Evolutionary conservation across 108 stramenopile genomes (phyloP), one percentile per base, ranked within the genome.

Genomic region (Mediolabrus comicus): DNA sequence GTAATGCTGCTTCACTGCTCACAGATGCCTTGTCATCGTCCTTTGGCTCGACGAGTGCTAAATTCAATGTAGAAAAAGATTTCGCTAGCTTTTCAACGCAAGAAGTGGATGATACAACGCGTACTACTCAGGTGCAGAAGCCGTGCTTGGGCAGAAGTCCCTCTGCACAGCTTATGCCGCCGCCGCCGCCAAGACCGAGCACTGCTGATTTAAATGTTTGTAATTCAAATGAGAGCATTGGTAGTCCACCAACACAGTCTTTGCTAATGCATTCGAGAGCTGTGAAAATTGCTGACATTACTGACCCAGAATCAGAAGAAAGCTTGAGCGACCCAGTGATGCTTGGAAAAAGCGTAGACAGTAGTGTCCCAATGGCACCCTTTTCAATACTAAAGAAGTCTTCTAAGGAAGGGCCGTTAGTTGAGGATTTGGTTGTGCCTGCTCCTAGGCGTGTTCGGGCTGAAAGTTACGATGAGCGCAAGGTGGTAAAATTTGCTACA

Each of bases 131-230:
- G n/a, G 46, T 24, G 1, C 46, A 22, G 22, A 49, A 49, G 9
- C 46, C 46, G 22, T 9, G 46, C 46, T 49, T 63, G 24, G 38
- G n/a, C 7, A 61, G 59, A 49, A 60, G 32, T 16, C 32, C 51
- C 3, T 70, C 69, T 14, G 59, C 59, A 25, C 26, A 34, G 16
- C 69, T 70, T 0, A 70, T 70, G 69, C 69, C 69, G 2, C 69
- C 69, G 22, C 69, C 69, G 16, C 69, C 69, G 12, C 69, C 69
- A 27, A 59, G 69, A 46, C 53, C 29, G 11, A n/a, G 28, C 27
- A 25, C 66, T 19, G 25, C 16, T n/a, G 13, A 19, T 32, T 10
- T 27, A n/a, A 33, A 59, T 4, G 8, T 14, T 34, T 19, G 34
- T 34, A 33, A 5, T 25, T 59, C 58, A 28, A 7, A 17, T 22